Evolutionary conservation across 257 asterid species (phyloP).

Genomic region (Solanum lignicaule): DNA sequence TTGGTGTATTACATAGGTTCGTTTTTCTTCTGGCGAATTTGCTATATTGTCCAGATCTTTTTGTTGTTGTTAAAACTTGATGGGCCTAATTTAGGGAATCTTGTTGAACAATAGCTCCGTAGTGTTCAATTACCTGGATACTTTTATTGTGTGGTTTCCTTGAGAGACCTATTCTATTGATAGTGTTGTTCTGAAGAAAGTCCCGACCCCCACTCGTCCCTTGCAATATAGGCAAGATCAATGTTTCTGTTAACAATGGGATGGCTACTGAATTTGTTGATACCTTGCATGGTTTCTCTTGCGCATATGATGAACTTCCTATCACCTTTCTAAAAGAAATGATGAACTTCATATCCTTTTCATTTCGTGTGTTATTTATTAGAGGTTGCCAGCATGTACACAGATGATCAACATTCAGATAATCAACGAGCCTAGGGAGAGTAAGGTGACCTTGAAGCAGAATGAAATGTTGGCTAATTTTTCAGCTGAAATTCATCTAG

Average conservation of each 20-base stretch:
- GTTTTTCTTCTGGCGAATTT: not conserved
- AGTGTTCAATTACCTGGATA: not conserved
- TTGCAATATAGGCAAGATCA: not conserved
- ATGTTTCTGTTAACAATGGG: not conserved
- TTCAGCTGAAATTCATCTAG: not conserved
- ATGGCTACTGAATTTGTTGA: not conserved
- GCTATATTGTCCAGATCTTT: not conserved
- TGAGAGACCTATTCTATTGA: not conserved
- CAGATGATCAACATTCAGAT: not conserved
- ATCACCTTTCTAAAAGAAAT: not conserved
- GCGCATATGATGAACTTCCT: not conserved
- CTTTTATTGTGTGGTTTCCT: not conserved
- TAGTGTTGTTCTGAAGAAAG: not conserved
- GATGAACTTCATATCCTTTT: not conserved
- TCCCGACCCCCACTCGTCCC: not conserved
- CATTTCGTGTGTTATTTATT: not conserved
- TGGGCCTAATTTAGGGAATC: not conserved
- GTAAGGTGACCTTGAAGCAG: not conserved
- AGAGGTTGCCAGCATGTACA: not conserved
- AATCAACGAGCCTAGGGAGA: not conserved
- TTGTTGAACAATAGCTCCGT: not conserved
- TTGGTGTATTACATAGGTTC: conserved; percentile 85
- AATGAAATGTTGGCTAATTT: not conserved
- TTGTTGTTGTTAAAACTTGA: not conserved
- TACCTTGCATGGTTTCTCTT: not conserved